These are phyloP conservation scores for Alternaria sp. DNA, from an alignment of 2,329 filamentous ascomycete genomes.

Conservation along the genomic window DNA sequence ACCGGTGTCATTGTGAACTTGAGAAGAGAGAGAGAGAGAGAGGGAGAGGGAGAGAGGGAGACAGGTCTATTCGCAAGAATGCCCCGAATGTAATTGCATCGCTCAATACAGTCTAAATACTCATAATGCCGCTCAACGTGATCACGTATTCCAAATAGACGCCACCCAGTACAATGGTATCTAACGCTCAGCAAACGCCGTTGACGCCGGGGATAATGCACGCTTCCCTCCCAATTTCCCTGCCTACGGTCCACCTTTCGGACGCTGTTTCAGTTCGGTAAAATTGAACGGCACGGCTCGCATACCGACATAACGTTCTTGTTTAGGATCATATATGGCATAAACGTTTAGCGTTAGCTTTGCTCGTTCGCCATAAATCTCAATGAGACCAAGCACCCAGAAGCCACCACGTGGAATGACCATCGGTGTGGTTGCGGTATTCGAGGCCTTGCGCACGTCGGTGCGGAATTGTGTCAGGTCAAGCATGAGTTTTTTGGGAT, in stretches of 20 bases:
- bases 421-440: constrained; percentile 3
- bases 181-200: constrained; percentile 6
- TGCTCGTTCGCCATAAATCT: constrained; percentile 55
- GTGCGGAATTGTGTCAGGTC: constrained; percentile 40
- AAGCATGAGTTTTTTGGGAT: constrained; percentile 36
- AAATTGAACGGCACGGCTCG: constrained; percentile 34
- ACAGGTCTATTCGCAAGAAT: neutral
- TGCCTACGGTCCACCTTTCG: constrained; percentile 43
- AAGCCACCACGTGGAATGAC: constrained; percentile 57
- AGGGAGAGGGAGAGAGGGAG: neutral
- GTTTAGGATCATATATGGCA: constrained; percentile 57
- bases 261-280: constrained; percentile 48
- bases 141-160: constrained; percentile 3
- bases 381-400: constrained; percentile 56
- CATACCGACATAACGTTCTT: constrained; percentile 49
- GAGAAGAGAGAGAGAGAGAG: neutral
- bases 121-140: constrained; percentile 6
- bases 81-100: neutral
- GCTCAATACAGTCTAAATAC: constrained; percentile 2
- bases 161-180: constrained; percentile 12
- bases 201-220: constrained; percentile 20
- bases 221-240: neutral
- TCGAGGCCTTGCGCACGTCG: constrained; percentile 34
- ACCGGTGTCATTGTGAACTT: neutral
- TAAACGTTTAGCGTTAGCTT: constrained; percentile 56